Conservation (phyloP, 1,284 basidiomycete genomes). For the Irpex rosettiformis region DNA sequence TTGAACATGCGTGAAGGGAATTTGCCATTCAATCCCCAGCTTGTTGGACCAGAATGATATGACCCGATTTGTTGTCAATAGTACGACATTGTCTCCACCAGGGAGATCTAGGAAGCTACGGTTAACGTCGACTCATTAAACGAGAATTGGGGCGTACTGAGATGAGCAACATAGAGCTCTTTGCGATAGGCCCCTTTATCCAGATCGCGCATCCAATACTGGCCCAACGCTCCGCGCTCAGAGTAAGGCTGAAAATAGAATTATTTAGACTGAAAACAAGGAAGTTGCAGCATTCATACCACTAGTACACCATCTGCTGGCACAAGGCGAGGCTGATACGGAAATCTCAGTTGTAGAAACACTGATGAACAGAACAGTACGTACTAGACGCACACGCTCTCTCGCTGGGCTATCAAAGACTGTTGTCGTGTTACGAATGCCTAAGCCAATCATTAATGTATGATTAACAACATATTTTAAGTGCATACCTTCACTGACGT, state of each 20-base stretch:
- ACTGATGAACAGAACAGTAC: constrained; percentile 22
- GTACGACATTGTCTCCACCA: constrained; percentile 80
- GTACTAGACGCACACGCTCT: constrained; percentile 81
- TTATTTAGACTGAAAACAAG: neutral
- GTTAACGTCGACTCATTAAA: neutral
- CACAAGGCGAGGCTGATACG: constrained; percentile 74
- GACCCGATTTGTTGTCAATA: constrained; percentile 78
- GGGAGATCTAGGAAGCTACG: constrained; percentile 53
- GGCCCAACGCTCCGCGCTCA: constrained; percentile 87
- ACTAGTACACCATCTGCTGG: constrained; percentile 83
- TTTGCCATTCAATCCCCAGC: constrained; percentile 89
- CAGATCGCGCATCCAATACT: constrained; percentile 95
- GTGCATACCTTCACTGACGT: constrained; percentile 83
- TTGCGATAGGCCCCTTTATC: constrained; percentile 83
- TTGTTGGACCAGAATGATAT: constrained; percentile 86
- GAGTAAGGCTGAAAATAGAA: constrained; percentile 68
- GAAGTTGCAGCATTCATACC: constrained; percentile 42
- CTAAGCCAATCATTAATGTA: constrained; percentile 33
- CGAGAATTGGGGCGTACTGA: constrained; percentile 47
- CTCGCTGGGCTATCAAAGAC: constrained; percentile 94
- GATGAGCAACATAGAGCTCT: constrained; percentile 91
- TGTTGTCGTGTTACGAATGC: constrained; percentile 96
- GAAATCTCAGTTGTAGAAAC: constrained; percentile 4
- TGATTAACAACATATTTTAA: too few species aligned
- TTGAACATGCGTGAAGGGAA: constrained; percentile 84